A percentile compares a stretch with the other conserved stretches of the same genome.
phyloP scores from a whole-genome alignment of 345 rosid genomes.

The Lepidium sativum region DNA sequence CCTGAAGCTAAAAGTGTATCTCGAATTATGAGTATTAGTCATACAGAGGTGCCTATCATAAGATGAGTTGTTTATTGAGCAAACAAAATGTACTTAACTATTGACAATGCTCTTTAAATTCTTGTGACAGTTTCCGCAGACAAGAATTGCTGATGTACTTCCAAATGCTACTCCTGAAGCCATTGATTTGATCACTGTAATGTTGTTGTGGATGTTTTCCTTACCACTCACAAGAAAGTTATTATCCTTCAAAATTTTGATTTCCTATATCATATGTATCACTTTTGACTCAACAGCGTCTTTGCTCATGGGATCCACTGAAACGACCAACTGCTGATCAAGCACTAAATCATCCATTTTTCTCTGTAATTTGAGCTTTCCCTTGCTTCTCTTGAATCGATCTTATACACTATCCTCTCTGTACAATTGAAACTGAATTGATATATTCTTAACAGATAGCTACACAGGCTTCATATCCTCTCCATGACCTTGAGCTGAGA shows the following conservation, averaged over 20 bases:
- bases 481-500: conserved; percentile 62
- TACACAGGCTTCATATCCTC: conserved; percentile 54
- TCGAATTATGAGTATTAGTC: conserved; percentile 47
- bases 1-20: conserved; percentile 66
- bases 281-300: conserved; percentile 36
- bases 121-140: conserved; percentile 47
- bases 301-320: conserved; percentile 86
- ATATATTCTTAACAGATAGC: conserved; percentile 40
- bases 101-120: too few relatives aligned
- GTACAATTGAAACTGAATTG: conserved; percentile 9
- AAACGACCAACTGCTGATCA: conserved; percentile 92
- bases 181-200: conserved; percentile 71
- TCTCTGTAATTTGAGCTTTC: conserved; percentile 44
- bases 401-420: not conserved
- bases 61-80: not conserved
- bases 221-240: not conserved
- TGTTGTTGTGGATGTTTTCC: conserved; percentile 4
- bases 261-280: not conserved
- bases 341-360: conserved; percentile 82
- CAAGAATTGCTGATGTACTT: conserved; percentile 52
- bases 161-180: conserved; percentile 81
- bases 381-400: not conserved
- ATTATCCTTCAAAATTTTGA: not conserved
- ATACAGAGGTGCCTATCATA: conserved; percentile 42
- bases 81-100: not conserved